These are phyloP conservation scores for Xylaria sp. DNA, from an alignment of 2,329 filamentous ascomycete species.

Conservation along the genomic window DNA sequence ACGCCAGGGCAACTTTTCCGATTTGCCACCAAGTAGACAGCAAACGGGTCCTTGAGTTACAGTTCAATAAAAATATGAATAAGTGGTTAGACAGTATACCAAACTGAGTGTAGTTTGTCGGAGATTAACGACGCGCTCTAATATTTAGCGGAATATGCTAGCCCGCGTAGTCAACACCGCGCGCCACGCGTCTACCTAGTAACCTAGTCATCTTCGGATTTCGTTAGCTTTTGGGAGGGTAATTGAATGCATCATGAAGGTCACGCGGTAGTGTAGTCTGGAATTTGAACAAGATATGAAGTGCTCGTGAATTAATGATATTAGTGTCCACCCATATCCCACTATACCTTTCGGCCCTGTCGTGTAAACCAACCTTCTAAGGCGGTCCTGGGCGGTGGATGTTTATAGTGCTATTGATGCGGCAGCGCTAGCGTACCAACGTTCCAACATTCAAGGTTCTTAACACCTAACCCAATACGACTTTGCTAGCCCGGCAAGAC, in stretches of 20 bases:
- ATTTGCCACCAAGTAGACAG: neutral
- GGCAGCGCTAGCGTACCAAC: neutral
- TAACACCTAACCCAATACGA: constrained; percentile 5
- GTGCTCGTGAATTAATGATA: neutral
- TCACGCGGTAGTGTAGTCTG: too few relatives aligned
- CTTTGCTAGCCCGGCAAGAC: neutral
- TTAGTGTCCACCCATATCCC: neutral
- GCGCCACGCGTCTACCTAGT: neutral
- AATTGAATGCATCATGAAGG: neutral
- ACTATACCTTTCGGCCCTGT: too few relatives aligned
- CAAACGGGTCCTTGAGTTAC: neutral
- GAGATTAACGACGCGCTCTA: neutral
- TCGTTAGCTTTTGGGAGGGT: neutral
- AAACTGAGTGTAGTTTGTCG: neutral
- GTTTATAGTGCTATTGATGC: neutral
- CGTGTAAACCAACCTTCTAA: neutral
- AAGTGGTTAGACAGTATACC: neutral
- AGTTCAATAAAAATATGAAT: neutral
- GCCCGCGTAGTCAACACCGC: neutral
- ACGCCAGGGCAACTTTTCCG: neutral
- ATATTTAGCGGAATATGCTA: neutral
- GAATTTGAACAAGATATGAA: neutral
- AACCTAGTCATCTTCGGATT: neutral
- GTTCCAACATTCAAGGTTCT: too few relatives aligned
- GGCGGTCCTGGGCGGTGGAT: neutral